phyloP scores from a whole-genome alignment of 305 asterid species.

The Fraxinus velutina region DNA sequence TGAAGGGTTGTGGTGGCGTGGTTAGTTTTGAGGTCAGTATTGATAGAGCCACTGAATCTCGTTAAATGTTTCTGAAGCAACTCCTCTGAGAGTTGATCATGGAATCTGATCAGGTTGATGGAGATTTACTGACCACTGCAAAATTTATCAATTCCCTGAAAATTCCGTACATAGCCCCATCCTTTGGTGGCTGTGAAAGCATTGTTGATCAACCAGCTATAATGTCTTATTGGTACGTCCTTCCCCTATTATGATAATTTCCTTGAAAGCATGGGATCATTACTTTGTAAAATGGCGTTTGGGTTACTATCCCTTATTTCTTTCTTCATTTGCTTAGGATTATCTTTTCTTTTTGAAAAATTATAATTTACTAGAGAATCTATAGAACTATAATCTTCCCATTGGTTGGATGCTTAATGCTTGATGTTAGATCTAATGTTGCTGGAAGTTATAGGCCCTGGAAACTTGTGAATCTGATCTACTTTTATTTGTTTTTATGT shows the following conservation, averaged over 20 bases:
- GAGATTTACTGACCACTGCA: constrained; percentile 70
- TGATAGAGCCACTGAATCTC: constrained; percentile 7
- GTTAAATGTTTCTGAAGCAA: constrained; percentile 10
- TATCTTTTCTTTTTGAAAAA: not conserved
- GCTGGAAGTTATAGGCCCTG: not conserved
- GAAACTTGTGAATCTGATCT: not conserved
- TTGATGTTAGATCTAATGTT: not conserved
- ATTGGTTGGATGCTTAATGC: not conserved
- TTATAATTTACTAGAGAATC: not conserved
- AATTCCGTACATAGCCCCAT: constrained; percentile 91
- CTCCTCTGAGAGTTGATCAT: constrained; percentile 17
- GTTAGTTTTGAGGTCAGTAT: constrained; percentile 91
- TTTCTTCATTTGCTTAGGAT: not conserved
- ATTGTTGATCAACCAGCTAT: constrained; percentile 95
- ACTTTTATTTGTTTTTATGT: not conserved
- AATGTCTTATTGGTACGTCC: constrained; percentile 83
- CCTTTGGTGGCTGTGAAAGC: constrained; percentile 96
- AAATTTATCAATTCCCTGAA: constrained; percentile 71
- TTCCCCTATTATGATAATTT: not conserved
- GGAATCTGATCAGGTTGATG: constrained; percentile 59
- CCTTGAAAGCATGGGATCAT: not conserved
- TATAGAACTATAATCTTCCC: not conserved
- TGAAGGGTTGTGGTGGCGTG: constrained; percentile 96
- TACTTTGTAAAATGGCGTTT: not conserved
- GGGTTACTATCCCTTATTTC: not conserved